Evolutionary conservation across 371 early-diverging fungal species (phyloP).

Genomic region (Saksenaea oblongispora): DNA sequence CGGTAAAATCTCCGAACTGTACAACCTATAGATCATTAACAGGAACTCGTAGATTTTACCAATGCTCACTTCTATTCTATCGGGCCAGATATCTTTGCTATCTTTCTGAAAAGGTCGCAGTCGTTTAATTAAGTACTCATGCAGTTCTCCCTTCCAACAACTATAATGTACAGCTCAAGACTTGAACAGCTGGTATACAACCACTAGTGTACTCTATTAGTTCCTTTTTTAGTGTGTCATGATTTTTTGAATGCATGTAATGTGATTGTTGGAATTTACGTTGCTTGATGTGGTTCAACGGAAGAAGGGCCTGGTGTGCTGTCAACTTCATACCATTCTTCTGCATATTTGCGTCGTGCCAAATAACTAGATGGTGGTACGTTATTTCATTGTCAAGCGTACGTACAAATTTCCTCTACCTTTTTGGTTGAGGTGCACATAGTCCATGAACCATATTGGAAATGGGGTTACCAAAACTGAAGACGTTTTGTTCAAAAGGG

Average conservation of each 20-base stretch:
- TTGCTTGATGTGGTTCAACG: background rate
- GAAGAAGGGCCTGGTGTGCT: background rate
- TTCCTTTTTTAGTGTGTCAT: background rate
- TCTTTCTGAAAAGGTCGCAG: too few species aligned
- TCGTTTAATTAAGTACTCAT: too few species aligned
- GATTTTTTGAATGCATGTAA: background rate
- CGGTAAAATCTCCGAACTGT: too few species aligned
- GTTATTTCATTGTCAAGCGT: background rate
- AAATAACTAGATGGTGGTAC: slow-evolving; percentile 26
- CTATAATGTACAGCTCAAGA: too few species aligned
- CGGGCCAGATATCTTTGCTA: too few species aligned
- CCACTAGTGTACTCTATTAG: too few species aligned
- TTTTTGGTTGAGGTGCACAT: slow-evolving; percentile 61
- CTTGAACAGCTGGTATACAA: too few species aligned
- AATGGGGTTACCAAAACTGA: slow-evolving; percentile 46
- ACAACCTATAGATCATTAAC: too few species aligned
- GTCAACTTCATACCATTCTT: slow-evolving; percentile 19
- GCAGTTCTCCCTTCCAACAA: too few species aligned
- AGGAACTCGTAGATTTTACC: too few species aligned
- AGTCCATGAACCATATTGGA: slow-evolving; percentile 56
- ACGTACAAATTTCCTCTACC: slow-evolving; percentile 31
- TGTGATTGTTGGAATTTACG: background rate
- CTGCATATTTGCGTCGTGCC: slow-evolving; percentile 35
- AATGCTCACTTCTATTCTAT: too few species aligned
- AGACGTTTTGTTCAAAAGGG: slow-evolving; percentile 49